Evolutionary conservation across 2,329 filamentous ascomycete species (phyloP).

Genomic region (Pestalotiopsis sp.): DNA sequence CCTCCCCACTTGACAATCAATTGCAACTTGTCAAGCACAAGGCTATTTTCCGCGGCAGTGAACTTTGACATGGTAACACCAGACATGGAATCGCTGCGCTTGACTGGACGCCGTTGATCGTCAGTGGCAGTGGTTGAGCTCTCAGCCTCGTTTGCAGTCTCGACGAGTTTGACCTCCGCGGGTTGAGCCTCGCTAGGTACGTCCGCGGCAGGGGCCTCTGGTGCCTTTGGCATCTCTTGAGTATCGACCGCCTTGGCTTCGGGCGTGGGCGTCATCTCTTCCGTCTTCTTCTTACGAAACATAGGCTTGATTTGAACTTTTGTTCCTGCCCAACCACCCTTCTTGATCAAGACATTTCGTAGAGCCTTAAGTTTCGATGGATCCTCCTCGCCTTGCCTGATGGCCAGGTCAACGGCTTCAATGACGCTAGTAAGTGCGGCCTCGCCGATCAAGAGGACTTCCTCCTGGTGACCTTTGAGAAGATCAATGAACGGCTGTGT

Average conservation of each 20-base stretch:
- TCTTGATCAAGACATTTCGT: constrained; percentile 86
- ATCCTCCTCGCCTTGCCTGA: constrained; percentile 81
- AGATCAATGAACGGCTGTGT: constrained; percentile 94
- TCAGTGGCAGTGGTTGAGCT: constrained; percentile 24
- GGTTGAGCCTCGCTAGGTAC: not conserved
- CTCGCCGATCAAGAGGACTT: constrained; percentile 91
- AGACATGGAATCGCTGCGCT: constrained; percentile 78
- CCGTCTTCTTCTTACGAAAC: constrained; percentile 86
- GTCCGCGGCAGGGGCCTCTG: constrained; percentile 21
- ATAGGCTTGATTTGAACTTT: constrained; percentile 99
- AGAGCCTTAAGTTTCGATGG: constrained; percentile 81
- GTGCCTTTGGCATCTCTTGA: constrained; percentile 31
- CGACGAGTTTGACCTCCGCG: constrained; percentile 10
- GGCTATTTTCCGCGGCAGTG: constrained; percentile 87
- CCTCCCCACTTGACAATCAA: constrained; percentile 99
- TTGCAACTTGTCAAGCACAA: constrained; percentile 93
- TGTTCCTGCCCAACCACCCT: constrained; percentile 90
- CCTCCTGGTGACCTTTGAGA: constrained; percentile 92
- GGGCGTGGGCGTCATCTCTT: constrained; percentile 45
- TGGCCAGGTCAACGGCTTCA: constrained; percentile 80
- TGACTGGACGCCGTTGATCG: constrained; percentile 41
- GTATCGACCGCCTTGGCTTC: constrained; percentile 36
- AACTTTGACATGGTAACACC: constrained; percentile 92
- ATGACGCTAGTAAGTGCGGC: constrained; percentile 87
- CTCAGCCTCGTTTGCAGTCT: constrained; percentile 20